Evolutionary conservation across 108 stramenopile genomes (phyloP).

Genomic region (Tribonema minus): DNA sequence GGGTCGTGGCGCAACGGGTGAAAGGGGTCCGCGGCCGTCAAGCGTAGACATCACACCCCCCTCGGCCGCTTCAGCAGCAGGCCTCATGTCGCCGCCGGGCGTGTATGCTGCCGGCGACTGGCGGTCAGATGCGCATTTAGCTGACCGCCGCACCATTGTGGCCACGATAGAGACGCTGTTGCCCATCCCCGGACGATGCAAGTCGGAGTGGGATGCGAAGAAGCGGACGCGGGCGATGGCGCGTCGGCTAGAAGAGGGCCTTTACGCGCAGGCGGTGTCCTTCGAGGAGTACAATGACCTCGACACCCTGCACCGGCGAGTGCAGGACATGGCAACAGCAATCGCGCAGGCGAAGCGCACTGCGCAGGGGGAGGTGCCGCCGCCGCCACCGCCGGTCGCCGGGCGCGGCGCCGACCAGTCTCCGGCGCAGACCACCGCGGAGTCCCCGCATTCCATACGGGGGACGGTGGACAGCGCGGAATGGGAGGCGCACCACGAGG

Average conservation of each 20-base stretch:
- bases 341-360: no score
- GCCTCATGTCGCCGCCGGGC: no score
- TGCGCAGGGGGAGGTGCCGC: no score
- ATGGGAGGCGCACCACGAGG: no score
- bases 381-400: no score
- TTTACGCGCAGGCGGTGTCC: neutral
- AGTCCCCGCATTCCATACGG: no score
- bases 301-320: neutral
- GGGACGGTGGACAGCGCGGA: no score
- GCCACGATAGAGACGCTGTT: neutral
- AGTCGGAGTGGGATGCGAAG: neutral
- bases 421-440: no score
- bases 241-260: slow-evolving; percentile 4
- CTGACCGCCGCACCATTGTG: neutral
- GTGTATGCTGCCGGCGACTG: neutral
- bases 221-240: slow-evolving; percentile 3
- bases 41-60: neutral
- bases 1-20: no score
- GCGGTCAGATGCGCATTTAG: neutral
- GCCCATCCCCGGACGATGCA: neutral
- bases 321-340: slow-evolving; percentile 13
- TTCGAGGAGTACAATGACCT: slow-evolving; percentile 12
- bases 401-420: no score
- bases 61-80: neutral
- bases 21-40: no score